Evolutionary conservation across 179 eudicot species (phyloP).

Genomic region (Amaranthus tricolor): DNA sequence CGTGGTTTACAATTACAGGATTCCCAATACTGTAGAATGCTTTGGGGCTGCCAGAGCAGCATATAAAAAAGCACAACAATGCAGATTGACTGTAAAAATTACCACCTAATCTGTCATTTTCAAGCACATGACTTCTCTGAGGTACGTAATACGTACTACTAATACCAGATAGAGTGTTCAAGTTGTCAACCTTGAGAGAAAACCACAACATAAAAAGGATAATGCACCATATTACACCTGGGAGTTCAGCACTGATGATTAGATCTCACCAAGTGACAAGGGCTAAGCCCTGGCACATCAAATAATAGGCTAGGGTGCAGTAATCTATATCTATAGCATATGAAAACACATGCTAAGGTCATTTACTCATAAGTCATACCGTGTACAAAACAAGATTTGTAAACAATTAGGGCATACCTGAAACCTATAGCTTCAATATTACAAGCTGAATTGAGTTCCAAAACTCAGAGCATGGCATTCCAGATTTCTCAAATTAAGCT

Average conservation of each 20-base stretch:
- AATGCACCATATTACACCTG: not conserved
- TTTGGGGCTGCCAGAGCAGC: not conserved
- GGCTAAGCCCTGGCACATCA: too few species aligned
- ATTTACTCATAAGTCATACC: not conserved
- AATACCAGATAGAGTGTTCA: not conserved
- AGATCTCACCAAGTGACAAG: too few species aligned
- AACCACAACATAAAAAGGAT: not conserved
- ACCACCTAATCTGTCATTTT: not conserved
- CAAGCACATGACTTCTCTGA: not conserved
- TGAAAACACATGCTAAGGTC: not conserved
- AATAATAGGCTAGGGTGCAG: too few species aligned
- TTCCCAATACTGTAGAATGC: not conserved
- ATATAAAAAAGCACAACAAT: not conserved
- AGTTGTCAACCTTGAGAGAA: not conserved
- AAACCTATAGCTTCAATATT: slow-evolving; percentile 26
- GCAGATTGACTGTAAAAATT: not conserved
- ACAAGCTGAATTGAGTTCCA: slow-evolving; percentile 56
- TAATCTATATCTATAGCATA: not conserved
- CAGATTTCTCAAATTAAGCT: slow-evolving; percentile 87
- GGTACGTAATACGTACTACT: not conserved
- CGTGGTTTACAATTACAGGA: too few species aligned
- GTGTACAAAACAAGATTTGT: not conserved
- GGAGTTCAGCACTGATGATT: too few species aligned
- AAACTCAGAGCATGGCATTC: slow-evolving; percentile 87
- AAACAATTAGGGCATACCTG: slow-evolving; percentile 17